Evolutionary conservation across 176 grass and related monocot genomes (phyloP).

Genomic region (Puya raimondii): DNA sequence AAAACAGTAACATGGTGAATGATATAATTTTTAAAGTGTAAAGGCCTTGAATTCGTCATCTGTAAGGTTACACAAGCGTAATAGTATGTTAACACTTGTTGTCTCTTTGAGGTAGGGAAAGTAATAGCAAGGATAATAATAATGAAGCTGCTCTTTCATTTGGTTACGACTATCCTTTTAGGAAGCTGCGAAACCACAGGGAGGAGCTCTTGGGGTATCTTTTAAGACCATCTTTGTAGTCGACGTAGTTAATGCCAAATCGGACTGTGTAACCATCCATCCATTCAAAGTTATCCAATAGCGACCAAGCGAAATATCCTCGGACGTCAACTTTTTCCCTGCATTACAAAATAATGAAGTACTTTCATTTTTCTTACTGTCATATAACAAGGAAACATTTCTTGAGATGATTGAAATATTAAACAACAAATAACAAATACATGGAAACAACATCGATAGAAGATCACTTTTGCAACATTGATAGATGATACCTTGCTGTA

Average conservation of each 20-base stretch:
- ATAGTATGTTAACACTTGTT: too few species aligned
- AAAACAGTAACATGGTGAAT: too few species aligned
- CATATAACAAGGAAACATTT: too few species aligned
- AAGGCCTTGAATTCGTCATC: too few species aligned
- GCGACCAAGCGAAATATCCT: constrained; percentile 82
- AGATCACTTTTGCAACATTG: too few species aligned
- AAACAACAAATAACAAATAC: too few species aligned
- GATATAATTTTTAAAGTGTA: too few species aligned
- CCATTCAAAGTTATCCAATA: constrained; percentile 93
- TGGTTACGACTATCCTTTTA: constrained; percentile 18
- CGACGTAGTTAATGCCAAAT: constrained; percentile 59
- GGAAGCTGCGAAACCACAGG: constrained; percentile 58
- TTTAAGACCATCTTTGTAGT: constrained; percentile 63
- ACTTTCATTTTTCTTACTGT: neutral
- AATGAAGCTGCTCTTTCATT: neutral
- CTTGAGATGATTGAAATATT: too few species aligned
- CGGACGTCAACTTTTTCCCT: constrained; percentile 53
- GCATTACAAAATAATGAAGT: constrained; percentile 15
- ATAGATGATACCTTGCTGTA: too few species aligned
- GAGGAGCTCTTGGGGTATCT: constrained; percentile 71
- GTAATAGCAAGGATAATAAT: neutral
- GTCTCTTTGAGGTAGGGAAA: neutral
- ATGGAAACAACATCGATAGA: too few species aligned
- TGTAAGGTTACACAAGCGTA: too few species aligned
- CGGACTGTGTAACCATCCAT: constrained; percentile 69